phyloP scores from a whole-genome alignment of 495 filamentous ascomycete genomes.

The Penicillium flavigenum region DNA sequence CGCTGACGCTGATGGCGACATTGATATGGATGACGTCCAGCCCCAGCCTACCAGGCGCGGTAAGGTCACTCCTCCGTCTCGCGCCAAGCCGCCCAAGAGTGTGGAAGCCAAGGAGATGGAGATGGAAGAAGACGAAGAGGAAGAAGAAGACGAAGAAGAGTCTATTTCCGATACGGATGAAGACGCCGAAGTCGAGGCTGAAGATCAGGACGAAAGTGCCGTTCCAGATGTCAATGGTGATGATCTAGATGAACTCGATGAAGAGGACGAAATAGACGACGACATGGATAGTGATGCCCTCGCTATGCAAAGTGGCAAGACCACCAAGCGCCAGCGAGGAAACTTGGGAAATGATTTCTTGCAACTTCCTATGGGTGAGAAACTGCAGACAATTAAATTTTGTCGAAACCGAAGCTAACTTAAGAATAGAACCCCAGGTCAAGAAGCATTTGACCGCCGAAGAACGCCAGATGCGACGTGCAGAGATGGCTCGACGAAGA shows the following conservation, averaged over 20 bases:
- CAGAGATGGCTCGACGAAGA: conserved; percentile 91
- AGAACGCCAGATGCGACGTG: conserved; percentile 90
- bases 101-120: conserved; percentile 64
- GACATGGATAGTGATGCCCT: conserved; percentile 66
- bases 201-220: conserved; percentile 50
- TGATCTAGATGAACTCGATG: conserved; percentile 51
- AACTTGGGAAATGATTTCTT: conserved; percentile 68
- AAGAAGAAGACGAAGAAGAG: conserved; percentile 57
- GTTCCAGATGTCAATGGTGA: conserved; percentile 39
- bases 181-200: conserved; percentile 52
- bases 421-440: conserved; percentile 73
- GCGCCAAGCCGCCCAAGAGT: conserved; percentile 43
- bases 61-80: conserved; percentile 32
- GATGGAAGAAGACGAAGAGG: conserved; percentile 48
- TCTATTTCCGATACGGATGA: conserved; percentile 48
- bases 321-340: conserved; percentile 86
- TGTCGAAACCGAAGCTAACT: conserved; percentile 16
- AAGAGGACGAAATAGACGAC: conserved; percentile 59
- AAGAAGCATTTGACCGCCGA: conserved; percentile 93
- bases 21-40: conserved; percentile 56
- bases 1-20: conserved; percentile 47
- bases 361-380: conserved; percentile 79
- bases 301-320: conserved; percentile 67
- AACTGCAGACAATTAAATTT: background rate
- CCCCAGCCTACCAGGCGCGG: conserved; percentile 40